Conservation (phyloP, 1,284 basidiomycete genomes). For the Ustilago sp. region DNA sequence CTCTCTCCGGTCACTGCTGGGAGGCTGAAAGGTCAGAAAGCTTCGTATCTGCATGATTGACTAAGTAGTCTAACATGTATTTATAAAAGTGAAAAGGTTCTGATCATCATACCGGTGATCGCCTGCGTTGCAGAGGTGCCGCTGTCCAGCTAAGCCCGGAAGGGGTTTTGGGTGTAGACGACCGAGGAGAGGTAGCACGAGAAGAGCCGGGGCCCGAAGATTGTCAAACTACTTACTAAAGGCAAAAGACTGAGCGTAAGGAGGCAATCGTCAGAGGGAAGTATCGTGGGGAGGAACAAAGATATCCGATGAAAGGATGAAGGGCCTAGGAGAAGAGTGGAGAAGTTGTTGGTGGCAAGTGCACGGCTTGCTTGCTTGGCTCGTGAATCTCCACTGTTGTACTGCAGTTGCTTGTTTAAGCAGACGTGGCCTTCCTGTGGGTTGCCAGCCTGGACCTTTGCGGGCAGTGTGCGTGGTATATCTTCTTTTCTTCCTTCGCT, state of each 20-base stretch:
- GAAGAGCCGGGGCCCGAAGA: not conserved
- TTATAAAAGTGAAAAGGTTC: slow-evolving; percentile 53
- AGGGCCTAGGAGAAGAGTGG: not conserved
- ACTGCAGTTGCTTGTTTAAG: not conserved
- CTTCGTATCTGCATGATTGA: slow-evolving; percentile 46
- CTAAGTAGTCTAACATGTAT: slow-evolving; percentile 59
- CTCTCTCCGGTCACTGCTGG: not conserved
- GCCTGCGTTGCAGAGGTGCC: not conserved
- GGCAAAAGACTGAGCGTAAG: not conserved
- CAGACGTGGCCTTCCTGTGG: slow-evolving; percentile 6
- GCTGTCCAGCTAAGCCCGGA: not conserved
- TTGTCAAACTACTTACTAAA: not conserved
- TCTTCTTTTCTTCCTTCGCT: slow-evolving; percentile 25
- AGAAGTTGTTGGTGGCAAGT: slow-evolving; percentile 18
- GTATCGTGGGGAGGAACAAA: not conserved
- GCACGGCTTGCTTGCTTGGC: not conserved
- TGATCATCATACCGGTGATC: slow-evolving; percentile 38
- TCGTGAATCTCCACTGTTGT: slow-evolving; percentile 3
- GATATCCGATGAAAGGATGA: not conserved
- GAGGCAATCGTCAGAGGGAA: not conserved
- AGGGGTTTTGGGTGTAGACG: not conserved
- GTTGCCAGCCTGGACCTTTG: not conserved
- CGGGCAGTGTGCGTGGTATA: not conserved
- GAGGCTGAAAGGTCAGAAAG: slow-evolving; percentile 28
- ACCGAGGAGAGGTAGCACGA: not conserved